Evolutionary conservation across 352 stramenopile genomes (phyloP), one percentile per base, ranked within the genome.

Genomic region (Phytophthora pinifolia): DNA sequence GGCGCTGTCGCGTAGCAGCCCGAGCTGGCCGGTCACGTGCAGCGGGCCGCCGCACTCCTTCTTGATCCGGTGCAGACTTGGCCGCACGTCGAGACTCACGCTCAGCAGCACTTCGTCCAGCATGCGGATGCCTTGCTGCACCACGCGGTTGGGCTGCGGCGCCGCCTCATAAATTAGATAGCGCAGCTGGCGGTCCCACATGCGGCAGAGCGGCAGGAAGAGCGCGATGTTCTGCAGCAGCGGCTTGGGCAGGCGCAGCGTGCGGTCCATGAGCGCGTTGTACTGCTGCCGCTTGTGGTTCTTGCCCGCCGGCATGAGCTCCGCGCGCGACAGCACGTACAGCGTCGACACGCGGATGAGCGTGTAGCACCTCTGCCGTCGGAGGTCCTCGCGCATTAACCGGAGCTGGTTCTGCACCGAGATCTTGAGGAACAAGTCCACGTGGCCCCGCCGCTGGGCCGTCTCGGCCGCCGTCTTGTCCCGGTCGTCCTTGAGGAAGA

Each of bases 401-500:
- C 78, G 70, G 27, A 93, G 58, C 41, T 95, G 86, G 49, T 95
- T 92, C 69, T 89, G 57, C 32, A 94, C 83, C 6, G 83, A 92
- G 53, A 95, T 90, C 65, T 93, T 92, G 1, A 92, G 65, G 46
- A 86, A 92, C 51, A 95, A 59, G 39, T 93, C 82, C 33, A 92
- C 78, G 38, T 95, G 83, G 0, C 83, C 86, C 49, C 86, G 68
- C 8, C 86, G 81, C 41, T 92, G 79, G 2, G 86, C 86, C 27
- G 81, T 94, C 48, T 95, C 83, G 3, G 81, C 79, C 8, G 86
- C 83, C 1, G 83, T 93, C 70, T 95, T 95, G 59, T 92, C 76
- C 3, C 86, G 81, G 44, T 95, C 86, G 38, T 95, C 86, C 45
- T 93, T 95, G 13, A 92, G 67, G 45, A 92, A 95, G 39, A 95